A percentile compares a stretch with the other conserved stretches of the same genome.
Conservation (phyloP, 1,284 basidiomycete genomes). For the Fomitopsis schrenkii region DNA sequence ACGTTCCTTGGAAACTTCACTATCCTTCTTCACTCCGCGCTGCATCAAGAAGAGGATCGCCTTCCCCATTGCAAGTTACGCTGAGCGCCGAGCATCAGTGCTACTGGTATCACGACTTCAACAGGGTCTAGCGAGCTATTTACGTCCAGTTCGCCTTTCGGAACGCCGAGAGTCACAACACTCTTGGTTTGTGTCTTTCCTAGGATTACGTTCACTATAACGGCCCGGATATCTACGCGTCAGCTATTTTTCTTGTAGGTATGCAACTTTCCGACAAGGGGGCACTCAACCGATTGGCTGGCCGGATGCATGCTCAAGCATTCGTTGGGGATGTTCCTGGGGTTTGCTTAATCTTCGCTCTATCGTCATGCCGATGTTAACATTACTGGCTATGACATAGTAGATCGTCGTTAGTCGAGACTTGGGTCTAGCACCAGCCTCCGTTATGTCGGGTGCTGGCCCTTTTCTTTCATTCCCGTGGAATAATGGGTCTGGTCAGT, state of each 20-base stretch:
- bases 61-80: neutral
- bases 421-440: neutral
- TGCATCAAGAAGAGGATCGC: neutral
- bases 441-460: neutral
- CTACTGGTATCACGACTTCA: neutral
- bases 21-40: neutral
- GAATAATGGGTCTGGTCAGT: neutral
- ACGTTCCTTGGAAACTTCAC: neutral
- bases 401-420: neutral
- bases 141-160: neutral
- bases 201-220: neutral
- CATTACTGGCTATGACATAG: neutral
- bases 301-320: neutral
- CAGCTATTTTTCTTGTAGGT: neutral
- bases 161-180: neutral
- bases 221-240: neutral
- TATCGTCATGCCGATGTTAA: neutral
- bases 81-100: neutral
- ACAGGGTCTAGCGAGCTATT: neutral
- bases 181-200: neutral
- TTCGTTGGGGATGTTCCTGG: neutral
- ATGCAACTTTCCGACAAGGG: neutral
- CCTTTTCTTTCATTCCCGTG: neutral
- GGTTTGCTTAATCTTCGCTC: neutral
- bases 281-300: too few species aligned